Conservation (phyloP, 108 stramenopile genomes). For the Skeletonema tropicum region DNA sequence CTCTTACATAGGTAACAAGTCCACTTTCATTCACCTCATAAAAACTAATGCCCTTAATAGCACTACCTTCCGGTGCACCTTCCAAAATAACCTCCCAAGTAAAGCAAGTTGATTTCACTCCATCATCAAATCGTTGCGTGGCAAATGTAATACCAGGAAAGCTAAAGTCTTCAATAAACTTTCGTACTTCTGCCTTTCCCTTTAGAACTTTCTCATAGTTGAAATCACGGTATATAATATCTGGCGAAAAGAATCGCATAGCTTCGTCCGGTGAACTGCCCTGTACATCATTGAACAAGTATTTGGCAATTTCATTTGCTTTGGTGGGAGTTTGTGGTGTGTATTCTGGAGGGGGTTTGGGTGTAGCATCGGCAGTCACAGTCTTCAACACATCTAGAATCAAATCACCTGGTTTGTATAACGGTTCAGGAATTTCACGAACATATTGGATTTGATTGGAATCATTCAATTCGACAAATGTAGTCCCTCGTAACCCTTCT, state of each 20-base stretch:
- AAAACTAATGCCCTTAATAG: slow-evolving; percentile 83
- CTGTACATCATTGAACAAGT: slow-evolving; percentile 76
- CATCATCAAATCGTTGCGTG: slow-evolving; percentile 72
- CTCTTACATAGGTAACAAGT: slow-evolving; percentile 66
- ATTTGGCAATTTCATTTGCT: slow-evolving; percentile 73
- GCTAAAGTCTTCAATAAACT: slow-evolving; percentile 77
- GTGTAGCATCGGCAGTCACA: slow-evolving; percentile 62
- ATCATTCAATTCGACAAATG: slow-evolving; percentile 74
- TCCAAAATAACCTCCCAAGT: slow-evolving; percentile 79
- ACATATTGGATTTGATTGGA: slow-evolving; percentile 66
- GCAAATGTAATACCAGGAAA: slow-evolving; percentile 81
- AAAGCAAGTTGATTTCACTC: slow-evolving; percentile 65
- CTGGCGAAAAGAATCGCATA: slow-evolving; percentile 64
- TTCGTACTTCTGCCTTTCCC: slow-evolving; percentile 57
- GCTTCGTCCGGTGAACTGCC: slow-evolving; percentile 59
- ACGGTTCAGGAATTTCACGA: slow-evolving; percentile 77
- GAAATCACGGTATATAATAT: slow-evolving; percentile 74
- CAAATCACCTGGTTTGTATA: slow-evolving; percentile 79
- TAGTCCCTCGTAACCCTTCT: slow-evolving; percentile 81
- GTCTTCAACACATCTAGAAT: slow-evolving; percentile 70
- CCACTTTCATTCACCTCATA: slow-evolving; percentile 70
- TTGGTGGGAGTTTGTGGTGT: slow-evolving; percentile 50
- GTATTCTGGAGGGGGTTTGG: slow-evolving; percentile 51
- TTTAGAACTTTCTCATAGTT: slow-evolving; percentile 67
- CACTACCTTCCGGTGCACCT: slow-evolving; percentile 51